These are phyloP conservation scores for Stellera chamaejasme DNA, from an alignment of 345 rosid species.

Conservation along the genomic window DNA sequence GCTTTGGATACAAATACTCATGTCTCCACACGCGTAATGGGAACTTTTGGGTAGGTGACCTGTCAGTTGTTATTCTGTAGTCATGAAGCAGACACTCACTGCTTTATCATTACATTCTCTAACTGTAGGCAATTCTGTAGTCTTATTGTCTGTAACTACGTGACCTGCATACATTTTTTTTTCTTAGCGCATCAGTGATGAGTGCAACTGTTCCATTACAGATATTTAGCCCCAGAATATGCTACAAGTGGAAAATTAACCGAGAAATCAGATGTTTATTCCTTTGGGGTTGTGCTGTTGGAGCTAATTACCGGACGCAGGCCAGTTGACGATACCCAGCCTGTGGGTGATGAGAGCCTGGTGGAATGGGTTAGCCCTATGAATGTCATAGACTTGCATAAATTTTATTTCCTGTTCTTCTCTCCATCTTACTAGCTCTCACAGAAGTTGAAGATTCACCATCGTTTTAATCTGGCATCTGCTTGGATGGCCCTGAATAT, in stretches of 20 bases:
- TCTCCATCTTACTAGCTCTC: background rate
- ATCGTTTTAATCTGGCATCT: background rate
- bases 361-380: conserved; percentile 79
- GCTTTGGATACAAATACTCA: conserved; percentile 88
- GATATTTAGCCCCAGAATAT: conserved; percentile 99
- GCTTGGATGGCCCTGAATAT: too few relatives aligned
- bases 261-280: conserved; percentile 93
- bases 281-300: conserved; percentile 91
- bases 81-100: too few relatives aligned
- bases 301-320: conserved; percentile 95
- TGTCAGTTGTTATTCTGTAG: too few relatives aligned
- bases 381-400: conserved; percentile 1
- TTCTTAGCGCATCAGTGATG: background rate
- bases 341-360: conserved; percentile 94
- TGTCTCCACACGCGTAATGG: conserved; percentile 94
- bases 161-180: too few relatives aligned
- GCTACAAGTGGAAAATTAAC: conserved; percentile 95
- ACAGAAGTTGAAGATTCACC: background rate
- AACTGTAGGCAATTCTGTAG: too few relatives aligned
- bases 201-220: conserved; percentile 18
- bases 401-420: background rate
- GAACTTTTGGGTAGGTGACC: conserved; percentile 82
- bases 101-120: too few relatives aligned
- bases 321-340: conserved; percentile 90
- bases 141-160: too few relatives aligned